Conservation (phyloP, 768 basidiomycete species). For the Pulveroboletus frians region DNA sequence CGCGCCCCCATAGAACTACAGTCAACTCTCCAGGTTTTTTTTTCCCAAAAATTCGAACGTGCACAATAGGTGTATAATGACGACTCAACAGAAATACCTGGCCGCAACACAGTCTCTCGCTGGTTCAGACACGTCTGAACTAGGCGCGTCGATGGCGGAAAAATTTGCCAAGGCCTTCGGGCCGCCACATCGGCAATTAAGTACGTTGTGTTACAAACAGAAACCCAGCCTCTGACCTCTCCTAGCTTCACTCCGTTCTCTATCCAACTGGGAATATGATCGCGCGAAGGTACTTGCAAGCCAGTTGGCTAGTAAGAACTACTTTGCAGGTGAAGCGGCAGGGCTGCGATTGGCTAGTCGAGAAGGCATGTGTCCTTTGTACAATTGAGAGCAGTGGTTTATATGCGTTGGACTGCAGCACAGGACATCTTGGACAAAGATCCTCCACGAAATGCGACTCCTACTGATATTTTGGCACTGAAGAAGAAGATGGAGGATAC, state of each 20-base stretch:
- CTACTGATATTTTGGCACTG: conserved; percentile 58
- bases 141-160: conserved; percentile 88
- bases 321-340: conserved; percentile 81
- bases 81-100: conserved; percentile 73
- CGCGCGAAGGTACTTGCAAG: conserved; percentile 75
- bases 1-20: conserved; percentile 91
- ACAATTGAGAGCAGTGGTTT: neutral
- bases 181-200: conserved; percentile 66
- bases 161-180: conserved; percentile 80
- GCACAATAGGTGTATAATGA: neutral
- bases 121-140: conserved; percentile 73
- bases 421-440: conserved; percentile 55
- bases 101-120: conserved; percentile 64
- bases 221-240: neutral
- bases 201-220: conserved; percentile 39
- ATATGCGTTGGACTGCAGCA: conserved; percentile 33
- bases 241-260: conserved; percentile 48
- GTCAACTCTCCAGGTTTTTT: conserved; percentile 77
- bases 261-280: conserved; percentile 70
- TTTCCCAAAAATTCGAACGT: neutral
- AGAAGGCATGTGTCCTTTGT: conserved; percentile 42
- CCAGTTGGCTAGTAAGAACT: conserved; percentile 87
- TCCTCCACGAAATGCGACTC: conserved; percentile 55
- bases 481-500: conserved; percentile 63
- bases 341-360: conserved; percentile 69